Percentiles rank a stretch among this genome's conserved stretches.
These are phyloP conservation scores for Marchantia polymorpha DNA, from an alignment of 225 moss, liverwort and hornwort species.

Conservation along the genomic window DNA sequence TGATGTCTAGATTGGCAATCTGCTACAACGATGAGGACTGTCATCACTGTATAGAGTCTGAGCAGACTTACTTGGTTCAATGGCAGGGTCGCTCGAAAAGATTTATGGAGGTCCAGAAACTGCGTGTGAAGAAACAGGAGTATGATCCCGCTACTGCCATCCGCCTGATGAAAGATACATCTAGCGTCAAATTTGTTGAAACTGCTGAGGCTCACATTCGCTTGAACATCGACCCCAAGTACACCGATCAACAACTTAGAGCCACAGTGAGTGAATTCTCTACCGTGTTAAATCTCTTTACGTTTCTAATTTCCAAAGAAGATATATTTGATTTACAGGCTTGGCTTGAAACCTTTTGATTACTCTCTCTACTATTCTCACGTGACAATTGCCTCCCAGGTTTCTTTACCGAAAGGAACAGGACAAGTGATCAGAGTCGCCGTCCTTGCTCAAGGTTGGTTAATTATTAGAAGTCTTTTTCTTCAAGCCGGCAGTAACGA, in stretches of 20 bases:
- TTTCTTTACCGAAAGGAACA: constrained; percentile 92
- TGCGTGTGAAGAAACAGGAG: constrained; percentile 76
- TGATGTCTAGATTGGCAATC: too few species aligned
- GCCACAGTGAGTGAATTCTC: constrained; percentile 52
- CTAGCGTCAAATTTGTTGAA: constrained; percentile 72
- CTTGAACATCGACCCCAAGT: constrained; percentile 92
- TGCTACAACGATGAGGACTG: too few species aligned
- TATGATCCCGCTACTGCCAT: constrained; percentile 87
- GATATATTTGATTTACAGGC: too few species aligned
- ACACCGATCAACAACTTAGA: constrained; percentile 93
- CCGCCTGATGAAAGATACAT: constrained; percentile 83
- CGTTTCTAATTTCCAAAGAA: background rate
- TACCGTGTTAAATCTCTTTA: background rate
- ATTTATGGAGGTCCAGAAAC: constrained; percentile 78
- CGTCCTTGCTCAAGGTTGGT: constrained; percentile 86
- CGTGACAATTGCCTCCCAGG: constrained; percentile 40
- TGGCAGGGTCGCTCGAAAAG: constrained; percentile 82
- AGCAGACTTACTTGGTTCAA: too few species aligned
- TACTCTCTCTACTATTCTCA: background rate
- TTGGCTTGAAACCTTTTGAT: too few species aligned
- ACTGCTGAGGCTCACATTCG: constrained; percentile 93
- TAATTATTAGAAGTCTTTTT: too few species aligned
- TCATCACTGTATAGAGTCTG: too few species aligned
- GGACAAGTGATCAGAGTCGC: constrained; percentile 89
- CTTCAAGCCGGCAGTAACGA: too few species aligned